Base-by-base conservation (phyloP, 2,329 filamentous ascomycete species). In the Talaromyces amestolkiae region DNA sequence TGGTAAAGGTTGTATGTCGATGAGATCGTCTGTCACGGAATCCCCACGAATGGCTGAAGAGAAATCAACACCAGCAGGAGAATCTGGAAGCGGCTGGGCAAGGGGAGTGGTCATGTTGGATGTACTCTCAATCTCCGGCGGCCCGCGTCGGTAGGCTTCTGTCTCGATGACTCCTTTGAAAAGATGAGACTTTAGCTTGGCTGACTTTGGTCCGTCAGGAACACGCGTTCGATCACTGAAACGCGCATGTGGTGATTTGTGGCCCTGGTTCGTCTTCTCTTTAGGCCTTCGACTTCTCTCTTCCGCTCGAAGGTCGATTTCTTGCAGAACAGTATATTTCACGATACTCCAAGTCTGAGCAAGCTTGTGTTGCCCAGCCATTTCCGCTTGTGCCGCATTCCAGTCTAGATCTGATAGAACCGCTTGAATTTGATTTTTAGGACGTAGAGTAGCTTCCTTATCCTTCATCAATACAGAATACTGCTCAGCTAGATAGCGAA, bases 311-410 rank as follows among this genome's bases (percentile, higher is more conserved):
- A 70, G 66, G 64, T 76, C 76, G 33, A 86, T 77, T 66, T 86
- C 84, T 65, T 82, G 79, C 2, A 81, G 72, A 62, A 86, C 77
- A 31, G 82, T 79, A 64, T 80, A 78, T 63, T 82, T 83, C 39
- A 87, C 74, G 24, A 88, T 81, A 63, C 81, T 82, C 86, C 86
- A 89, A 22, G 85, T 85, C 68, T 87, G 84, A 37, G 86, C 84
- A 54, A 86, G 75, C 63, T 82, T 80, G 68, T 83, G 78, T 67
- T 83, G 75, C 45, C 81, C 80, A 39, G 81, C 80, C 65, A 79
- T 76, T 67, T 85, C 80, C 31, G 85, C 85, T 68, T 83, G 80
- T 54, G 80, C 76, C 5, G 84, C 83, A 73, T 88, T 88, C 39
- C 82, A 79, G 62, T 83, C 79, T 59, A 87, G 82, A 6, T 80